Conservation (phyloP, 352 stramenopile genomes). For the Aphanomyces cochlioides region DNA sequence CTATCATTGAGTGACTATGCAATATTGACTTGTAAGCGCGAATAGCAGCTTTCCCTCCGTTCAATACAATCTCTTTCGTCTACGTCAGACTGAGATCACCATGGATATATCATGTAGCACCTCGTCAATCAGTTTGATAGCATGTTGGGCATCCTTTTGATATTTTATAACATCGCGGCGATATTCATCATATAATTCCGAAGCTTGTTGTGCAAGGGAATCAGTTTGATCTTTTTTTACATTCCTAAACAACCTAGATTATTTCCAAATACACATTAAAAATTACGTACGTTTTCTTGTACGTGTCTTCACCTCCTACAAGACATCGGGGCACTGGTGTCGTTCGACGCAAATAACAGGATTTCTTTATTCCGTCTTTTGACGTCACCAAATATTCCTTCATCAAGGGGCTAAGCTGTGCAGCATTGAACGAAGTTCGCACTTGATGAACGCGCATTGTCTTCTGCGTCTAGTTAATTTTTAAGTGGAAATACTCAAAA, state of each 20-base stretch:
- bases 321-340: constrained; percentile 61
- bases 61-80: constrained; percentile 64
- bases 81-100: constrained; percentile 10
- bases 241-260: not conserved
- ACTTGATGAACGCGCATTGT: constrained; percentile 55
- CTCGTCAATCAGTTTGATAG: constrained; percentile 57
- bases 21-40: constrained; percentile 82
- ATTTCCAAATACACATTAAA: not conserved
- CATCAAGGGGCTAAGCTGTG: constrained; percentile 74
- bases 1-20: constrained; percentile 52
- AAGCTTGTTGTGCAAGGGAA: not conserved
- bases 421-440: constrained; percentile 68
- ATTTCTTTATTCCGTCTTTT: constrained; percentile 49
- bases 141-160: constrained; percentile 51
- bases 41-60: constrained; percentile 68
- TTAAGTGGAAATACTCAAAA: not conserved
- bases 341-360: constrained; percentile 69
- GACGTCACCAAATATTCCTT: constrained; percentile 54
- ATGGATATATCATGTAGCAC: constrained; percentile 24
- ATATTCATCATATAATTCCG: constrained; percentile 11
- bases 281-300: constrained; percentile 55
- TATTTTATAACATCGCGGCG: constrained; percentile 10
- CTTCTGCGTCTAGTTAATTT: not conserved
- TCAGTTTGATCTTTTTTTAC: not conserved
- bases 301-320: constrained; percentile 80